Conservation (phyloP, 1,284 basidiomycete genomes). For the Tilletia indica region DNA sequence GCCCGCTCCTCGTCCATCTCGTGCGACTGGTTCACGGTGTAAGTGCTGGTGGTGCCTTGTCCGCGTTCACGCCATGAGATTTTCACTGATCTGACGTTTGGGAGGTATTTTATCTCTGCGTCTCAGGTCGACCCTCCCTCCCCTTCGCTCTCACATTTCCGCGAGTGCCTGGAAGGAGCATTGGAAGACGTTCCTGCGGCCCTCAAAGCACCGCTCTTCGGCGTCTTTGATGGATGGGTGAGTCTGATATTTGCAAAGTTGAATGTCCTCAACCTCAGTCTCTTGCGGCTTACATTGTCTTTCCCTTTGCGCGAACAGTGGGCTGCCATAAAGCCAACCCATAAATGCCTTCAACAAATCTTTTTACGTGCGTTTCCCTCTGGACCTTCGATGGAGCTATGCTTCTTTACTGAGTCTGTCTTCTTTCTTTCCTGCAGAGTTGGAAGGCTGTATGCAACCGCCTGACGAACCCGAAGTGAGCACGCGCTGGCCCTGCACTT, state of each 20-base stretch:
- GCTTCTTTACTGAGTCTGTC: not conserved
- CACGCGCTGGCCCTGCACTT: not conserved
- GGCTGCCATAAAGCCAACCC: not conserved
- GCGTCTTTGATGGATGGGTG: not conserved
- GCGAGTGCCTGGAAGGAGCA: constrained; percentile 10
- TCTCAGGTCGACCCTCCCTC: constrained; percentile 7
- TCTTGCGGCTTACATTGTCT: not conserved
- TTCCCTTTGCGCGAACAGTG: not conserved
- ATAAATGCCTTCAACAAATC: not conserved
- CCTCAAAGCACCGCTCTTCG: not conserved
- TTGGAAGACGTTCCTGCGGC: not conserved
- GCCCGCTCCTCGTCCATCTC: not conserved
- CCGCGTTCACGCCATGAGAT: not conserved
- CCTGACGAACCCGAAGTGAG: not conserved
- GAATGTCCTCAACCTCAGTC: not conserved
- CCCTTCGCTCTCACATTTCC: not conserved
- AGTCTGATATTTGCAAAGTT: not conserved
- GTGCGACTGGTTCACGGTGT: not conserved
- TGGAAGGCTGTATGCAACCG: not conserved
- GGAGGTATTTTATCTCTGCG: not conserved
- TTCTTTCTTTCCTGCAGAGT: not conserved
- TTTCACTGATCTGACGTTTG: not conserved
- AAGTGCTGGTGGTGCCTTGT: not conserved
- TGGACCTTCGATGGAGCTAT: not conserved
- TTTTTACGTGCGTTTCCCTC: not conserved